Conservation (phyloP, 2,329 filamentous ascomycete species). For the Colletotrichum somersetense region DNA sequence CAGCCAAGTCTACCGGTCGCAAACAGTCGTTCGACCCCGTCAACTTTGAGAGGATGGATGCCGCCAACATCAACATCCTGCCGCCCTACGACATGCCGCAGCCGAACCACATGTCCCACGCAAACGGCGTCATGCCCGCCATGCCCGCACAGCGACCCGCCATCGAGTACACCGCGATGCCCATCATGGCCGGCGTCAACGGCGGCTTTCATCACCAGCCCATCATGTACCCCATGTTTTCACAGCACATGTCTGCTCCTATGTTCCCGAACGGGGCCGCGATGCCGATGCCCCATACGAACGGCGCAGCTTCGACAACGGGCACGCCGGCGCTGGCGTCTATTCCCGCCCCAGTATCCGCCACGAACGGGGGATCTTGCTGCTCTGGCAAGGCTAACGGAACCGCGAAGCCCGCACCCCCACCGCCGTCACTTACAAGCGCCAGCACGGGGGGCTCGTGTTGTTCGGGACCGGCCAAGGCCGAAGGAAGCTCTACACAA, state of each 20-base stretch:
- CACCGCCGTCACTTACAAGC: constrained; percentile 1
- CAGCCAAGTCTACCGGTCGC: constrained; percentile 52
- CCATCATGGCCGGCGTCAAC: constrained; percentile 39
- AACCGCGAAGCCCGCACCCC: constrained; percentile 12
- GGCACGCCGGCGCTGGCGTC: constrained; percentile 12
- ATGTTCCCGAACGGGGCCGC: constrained; percentile 24
- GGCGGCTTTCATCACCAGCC: constrained; percentile 39
- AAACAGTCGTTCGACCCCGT: constrained; percentile 65
- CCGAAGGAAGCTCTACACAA: constrained; percentile 28
- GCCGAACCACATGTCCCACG: constrained; percentile 31
- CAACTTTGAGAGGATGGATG: constrained; percentile 65
- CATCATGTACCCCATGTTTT: constrained; percentile 38
- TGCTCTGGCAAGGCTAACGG: constrained; percentile 27
- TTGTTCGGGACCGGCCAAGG: constrained; percentile 42
- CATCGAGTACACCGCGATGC: constrained; percentile 39
- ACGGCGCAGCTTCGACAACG: not conserved
- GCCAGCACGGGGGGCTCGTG: constrained; percentile 42
- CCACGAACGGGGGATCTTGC: constrained; percentile 29
- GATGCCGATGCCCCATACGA: constrained; percentile 23
- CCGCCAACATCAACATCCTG: constrained; percentile 64
- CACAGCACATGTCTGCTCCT: constrained; percentile 31
- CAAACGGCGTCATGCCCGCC: constrained; percentile 44
- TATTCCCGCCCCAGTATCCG: constrained; percentile 1
- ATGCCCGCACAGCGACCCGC: constrained; percentile 37
- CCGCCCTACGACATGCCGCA: constrained; percentile 48